A percentile compares a stretch with the other conserved stretches of the same genome.
Evolutionary conservation across 225 moss, liverwort and hornwort genomes (phyloP).

Genomic region (Physcomitrium patens): DNA sequence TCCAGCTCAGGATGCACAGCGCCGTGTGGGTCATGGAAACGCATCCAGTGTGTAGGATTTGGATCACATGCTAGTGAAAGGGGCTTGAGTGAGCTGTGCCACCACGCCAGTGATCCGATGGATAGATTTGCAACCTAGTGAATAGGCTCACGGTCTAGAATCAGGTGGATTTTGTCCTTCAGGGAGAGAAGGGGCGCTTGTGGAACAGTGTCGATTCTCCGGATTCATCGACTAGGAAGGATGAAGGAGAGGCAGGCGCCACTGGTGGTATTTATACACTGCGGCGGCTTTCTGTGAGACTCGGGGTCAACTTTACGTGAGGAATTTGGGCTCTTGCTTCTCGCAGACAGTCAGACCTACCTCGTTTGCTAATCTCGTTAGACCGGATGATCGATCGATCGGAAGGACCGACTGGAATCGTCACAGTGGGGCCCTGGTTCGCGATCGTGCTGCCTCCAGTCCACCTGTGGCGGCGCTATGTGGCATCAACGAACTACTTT

Average conservation of each 20-base stretch:
- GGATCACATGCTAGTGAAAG: too few relatives aligned
- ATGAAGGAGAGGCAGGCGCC: not conserved
- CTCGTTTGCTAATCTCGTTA: too few relatives aligned
- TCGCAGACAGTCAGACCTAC: not conserved
- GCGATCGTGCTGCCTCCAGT: constrained; percentile 18
- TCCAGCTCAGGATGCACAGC: too few relatives aligned
- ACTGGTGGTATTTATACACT: not conserved
- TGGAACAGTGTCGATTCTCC: not conserved
- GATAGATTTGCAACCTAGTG: not conserved
- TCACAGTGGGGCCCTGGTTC: not conserved
- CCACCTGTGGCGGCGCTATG: constrained; percentile 32
- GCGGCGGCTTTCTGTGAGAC: constrained; percentile 5
- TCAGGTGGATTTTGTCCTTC: too few relatives aligned
- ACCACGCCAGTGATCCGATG: too few relatives aligned
- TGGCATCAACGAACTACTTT: constrained; percentile 7
- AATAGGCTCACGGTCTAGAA: not conserved
- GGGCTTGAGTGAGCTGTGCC: too few relatives aligned
- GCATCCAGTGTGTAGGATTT: too few relatives aligned
- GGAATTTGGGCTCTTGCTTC: not conserved
- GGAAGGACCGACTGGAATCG: too few relatives aligned
- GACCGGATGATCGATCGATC: not conserved
- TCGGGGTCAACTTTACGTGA: constrained; percentile 17
- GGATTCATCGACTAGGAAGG: too few relatives aligned
- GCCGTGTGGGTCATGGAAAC: too few relatives aligned
- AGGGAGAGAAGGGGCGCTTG: not conserved